phyloP scores from a whole-genome alignment of 148 eudicot genomes.

The Vaccinium vitisidaea region DNA sequence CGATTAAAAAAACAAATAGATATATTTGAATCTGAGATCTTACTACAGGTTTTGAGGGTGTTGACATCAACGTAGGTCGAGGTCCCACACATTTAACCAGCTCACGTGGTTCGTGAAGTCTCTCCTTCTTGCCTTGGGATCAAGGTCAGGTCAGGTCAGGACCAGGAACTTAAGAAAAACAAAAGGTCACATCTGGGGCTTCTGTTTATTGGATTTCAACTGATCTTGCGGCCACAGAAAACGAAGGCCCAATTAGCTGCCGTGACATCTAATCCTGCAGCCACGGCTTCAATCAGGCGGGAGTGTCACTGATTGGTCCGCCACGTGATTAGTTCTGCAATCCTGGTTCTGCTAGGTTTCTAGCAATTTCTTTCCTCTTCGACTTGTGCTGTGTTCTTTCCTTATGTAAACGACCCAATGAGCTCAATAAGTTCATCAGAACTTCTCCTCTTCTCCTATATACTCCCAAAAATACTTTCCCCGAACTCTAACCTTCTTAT shows the following conservation, averaged over 20 bases:
- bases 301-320: too few relatives aligned
- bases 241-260: too few relatives aligned
- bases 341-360: too few relatives aligned
- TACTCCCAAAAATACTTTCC: background rate
- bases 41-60: background rate
- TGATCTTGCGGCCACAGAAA: too few relatives aligned
- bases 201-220: too few relatives aligned
- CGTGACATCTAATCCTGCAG: too few relatives aligned
- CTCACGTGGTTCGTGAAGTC: background rate
- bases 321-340: too few relatives aligned
- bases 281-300: too few relatives aligned
- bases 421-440: background rate
- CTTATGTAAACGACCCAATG: background rate
- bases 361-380: background rate
- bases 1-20: too few relatives aligned
- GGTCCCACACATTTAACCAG: background rate
- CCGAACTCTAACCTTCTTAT: background rate
- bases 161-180: too few relatives aligned
- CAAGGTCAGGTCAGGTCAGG: too few relatives aligned
- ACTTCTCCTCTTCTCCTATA: conserved; percentile 2
- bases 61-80: background rate
- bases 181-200: too few relatives aligned
- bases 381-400: background rate
- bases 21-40: background rate
- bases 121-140: background rate